phyloP scores from a whole-genome alignment of 148 eudicot species.

The Dysphania ambrosioides region DNA sequence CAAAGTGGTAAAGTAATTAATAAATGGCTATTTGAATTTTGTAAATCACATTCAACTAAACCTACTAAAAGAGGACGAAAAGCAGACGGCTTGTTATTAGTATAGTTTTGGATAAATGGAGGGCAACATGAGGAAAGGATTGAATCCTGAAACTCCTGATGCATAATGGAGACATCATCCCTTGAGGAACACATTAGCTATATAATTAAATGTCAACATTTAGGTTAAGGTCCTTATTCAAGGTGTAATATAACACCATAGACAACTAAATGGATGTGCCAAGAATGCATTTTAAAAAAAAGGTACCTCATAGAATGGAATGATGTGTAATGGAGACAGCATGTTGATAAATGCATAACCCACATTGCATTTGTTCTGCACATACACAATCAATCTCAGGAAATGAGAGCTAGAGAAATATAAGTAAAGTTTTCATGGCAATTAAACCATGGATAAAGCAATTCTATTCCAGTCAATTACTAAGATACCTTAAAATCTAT shows the following conservation, averaged over 20 bases:
- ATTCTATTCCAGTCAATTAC: background rate
- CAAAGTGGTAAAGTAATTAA: no score
- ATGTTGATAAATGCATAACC: slow-evolving; percentile 97
- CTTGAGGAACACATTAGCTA: background rate
- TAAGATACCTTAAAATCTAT: slow-evolving; percentile 83
- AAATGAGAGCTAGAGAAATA: slow-evolving; percentile 12
- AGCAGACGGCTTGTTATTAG: no score
- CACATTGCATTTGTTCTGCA: slow-evolving; percentile 97
- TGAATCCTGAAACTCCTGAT: background rate
- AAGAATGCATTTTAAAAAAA: slow-evolving; percentile 4
- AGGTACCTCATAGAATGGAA: slow-evolving; percentile 72
- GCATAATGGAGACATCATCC: background rate
- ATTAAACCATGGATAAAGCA: background rate
- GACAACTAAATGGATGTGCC: no score
- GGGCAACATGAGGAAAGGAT: background rate
- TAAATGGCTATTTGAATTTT: no score
- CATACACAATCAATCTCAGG: slow-evolving; percentile 11
- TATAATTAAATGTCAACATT: background rate
- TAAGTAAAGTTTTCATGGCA: background rate
- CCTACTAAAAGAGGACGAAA: no score
- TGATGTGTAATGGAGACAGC: slow-evolving; percentile 71
- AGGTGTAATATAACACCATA: background rate
- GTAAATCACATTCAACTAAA: no score
- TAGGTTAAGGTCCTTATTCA: background rate
- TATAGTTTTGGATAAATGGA: background rate